These are phyloP conservation scores for Pythium grandisporangium DNA, from an alignment of 352 stramenopile genomes.

Conservation along the genomic window DNA sequence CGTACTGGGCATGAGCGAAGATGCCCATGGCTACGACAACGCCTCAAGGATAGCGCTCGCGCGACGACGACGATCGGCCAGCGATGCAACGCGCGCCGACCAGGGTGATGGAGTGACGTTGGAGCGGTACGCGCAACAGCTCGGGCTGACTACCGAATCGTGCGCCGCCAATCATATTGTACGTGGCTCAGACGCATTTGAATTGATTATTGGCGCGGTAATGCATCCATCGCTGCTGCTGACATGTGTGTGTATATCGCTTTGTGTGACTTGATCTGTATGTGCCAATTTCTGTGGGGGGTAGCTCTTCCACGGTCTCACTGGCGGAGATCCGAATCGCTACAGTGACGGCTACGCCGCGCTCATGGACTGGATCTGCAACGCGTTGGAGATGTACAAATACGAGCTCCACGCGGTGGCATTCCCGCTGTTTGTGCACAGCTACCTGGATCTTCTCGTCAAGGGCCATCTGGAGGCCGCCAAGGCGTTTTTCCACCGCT, in stretches of 20 bases:
- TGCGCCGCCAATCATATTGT: conserved; percentile 72
- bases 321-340: conserved; percentile 32
- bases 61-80: no score
- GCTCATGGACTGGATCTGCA: conserved; percentile 78
- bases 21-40: background rate
- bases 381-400: conserved; percentile 82
- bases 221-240: no score
- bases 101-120: no score
- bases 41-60: no score
- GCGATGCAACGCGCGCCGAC: no score
- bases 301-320: conserved; percentile 71
- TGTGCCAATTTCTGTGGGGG: background rate
- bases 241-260: background rate
- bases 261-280: background rate
- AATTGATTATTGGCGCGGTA: background rate
- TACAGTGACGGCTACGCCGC: conserved; percentile 66
- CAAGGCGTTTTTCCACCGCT: conserved; percentile 46
- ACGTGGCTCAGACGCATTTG: conserved; percentile 4
- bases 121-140: conserved; percentile 44
- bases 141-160: conserved; percentile 61
- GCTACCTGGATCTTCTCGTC: conserved; percentile 65
- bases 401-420: conserved; percentile 71
- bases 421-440: conserved; percentile 79
- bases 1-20: conserved; percentile 18
- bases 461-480: conserved; percentile 48